Evolutionary conservation across 2,329 filamentous ascomycete genomes (phyloP).

Genomic region (Fusarium mangiferae): DNA sequence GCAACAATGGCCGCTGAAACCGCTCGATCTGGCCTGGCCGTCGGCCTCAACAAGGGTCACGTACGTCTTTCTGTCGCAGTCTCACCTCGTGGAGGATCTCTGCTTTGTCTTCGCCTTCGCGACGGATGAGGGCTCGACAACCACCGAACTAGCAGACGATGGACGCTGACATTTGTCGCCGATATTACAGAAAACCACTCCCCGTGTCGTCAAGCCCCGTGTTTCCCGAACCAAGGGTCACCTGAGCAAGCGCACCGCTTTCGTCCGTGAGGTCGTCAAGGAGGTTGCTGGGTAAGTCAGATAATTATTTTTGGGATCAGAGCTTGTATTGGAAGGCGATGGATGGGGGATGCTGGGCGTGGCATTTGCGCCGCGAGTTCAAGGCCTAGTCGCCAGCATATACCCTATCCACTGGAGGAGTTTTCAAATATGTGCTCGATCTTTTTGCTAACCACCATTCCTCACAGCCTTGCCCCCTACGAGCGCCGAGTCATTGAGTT

Average conservation of each 20-base stretch:
- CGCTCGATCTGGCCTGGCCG: conserved; percentile 67
- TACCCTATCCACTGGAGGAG: not conserved
- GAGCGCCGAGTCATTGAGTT: conserved; percentile 99
- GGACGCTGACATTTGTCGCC: conserved; percentile 66
- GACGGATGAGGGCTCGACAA: conserved; percentile 38
- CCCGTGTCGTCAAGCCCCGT: conserved; percentile 80
- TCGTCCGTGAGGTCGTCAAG: conserved; percentile 97
- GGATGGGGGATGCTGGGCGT: not conserved
- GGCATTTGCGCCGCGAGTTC: not conserved
- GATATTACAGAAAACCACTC: conserved; percentile 79
- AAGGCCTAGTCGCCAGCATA: not conserved
- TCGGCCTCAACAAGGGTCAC: conserved; percentile 72
- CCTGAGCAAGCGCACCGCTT: conserved; percentile 95
- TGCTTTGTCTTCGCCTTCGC: conserved; percentile 54
- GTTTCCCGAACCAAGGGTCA: conserved; percentile 92
- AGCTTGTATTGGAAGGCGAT: not conserved
- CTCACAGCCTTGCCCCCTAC: conserved; percentile 81
- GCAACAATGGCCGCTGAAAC: conserved; percentile 69
- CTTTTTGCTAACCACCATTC: conserved; percentile 42
- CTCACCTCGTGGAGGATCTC: conserved; percentile 82
- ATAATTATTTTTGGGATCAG: not conserved
- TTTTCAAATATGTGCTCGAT: not conserved
- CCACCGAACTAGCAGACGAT: conserved; percentile 61
- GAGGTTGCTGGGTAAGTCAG: conserved; percentile 90
- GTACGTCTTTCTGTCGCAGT: conserved; percentile 65